phyloP scores from a whole-genome alignment of 2,329 filamentous ascomycete species.

The Dothideomycetes sp. region DNA sequence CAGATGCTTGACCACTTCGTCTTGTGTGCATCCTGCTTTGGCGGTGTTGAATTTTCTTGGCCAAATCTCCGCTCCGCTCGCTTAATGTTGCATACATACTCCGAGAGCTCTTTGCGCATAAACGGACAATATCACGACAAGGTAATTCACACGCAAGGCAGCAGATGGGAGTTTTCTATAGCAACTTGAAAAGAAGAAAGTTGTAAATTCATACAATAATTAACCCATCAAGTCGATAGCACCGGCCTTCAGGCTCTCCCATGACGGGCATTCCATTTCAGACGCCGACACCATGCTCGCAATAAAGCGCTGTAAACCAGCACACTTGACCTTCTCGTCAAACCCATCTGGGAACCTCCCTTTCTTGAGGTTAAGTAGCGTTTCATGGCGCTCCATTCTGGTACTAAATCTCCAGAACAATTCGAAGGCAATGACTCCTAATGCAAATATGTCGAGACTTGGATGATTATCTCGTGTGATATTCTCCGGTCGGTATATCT shows the following conservation, averaged over 20 bases:
- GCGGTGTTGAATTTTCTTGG: no score
- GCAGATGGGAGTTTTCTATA: no score
- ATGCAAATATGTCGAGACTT: conserved; percentile 49
- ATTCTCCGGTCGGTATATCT: conserved; percentile 47
- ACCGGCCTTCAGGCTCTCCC: conserved; percentile 16
- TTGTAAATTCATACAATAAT: no score
- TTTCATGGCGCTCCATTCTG: conserved; percentile 28
- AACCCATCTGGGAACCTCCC: conserved; percentile 22
- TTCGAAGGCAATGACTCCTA: conserved; percentile 54
- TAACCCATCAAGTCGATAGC: not conserved
- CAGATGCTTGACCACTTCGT: no score
- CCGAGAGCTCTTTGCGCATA: no score
- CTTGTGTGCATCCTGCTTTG: no score
- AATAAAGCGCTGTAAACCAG: conserved; percentile 17
- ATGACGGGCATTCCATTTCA: conserved; percentile 19
- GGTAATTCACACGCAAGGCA: no score
- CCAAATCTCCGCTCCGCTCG: no score
- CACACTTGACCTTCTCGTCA: conserved; percentile 12
- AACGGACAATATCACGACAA: no score
- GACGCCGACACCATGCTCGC: conserved; percentile 22
- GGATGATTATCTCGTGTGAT: conserved; percentile 26
- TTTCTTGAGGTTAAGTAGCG: conserved; percentile 22
- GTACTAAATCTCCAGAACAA: conserved; percentile 43
- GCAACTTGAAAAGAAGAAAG: no score
- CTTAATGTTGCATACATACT: no score